Evolutionary conservation across 1,284 basidiomycete species (phyloP), one percentile per base, ranked within the genome.

Genomic region (Cryptococcus maquisensis): DNA sequence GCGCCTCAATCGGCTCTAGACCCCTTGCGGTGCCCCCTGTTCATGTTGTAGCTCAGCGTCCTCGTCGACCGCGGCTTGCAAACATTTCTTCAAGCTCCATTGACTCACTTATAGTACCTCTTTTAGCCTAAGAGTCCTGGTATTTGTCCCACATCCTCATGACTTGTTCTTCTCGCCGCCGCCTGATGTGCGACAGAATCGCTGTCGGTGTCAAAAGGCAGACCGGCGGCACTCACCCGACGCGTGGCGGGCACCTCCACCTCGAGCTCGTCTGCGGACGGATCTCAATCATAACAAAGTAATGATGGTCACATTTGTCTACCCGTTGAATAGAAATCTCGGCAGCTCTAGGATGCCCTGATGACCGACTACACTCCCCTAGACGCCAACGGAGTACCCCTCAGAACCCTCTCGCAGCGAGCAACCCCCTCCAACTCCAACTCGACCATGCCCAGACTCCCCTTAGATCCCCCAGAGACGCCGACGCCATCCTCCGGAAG

Each of bases 381-480:
- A 6, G 28, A 7, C 28, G 28, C 28, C 1, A 32, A 32, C 28
- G 28, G 28, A 32, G 28, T 32, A 12, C 61, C 61, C 23, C 56
- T 63, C 12, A 51, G 51, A 20, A 63, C 54, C 26, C 54, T 63
- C 7, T 59, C 56, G 12, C 59, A 63, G n/a, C 53, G 61, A n/a
- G 24, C 52, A 12, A 39, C 21, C 38, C 60, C 57, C 7, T 26
- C 28, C n/a, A n/a, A n/a, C n/a, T n/a, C n/a, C n/a, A n/a, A n/a
- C 28, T 32, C 28, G 28, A 10, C 54, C 23, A 18, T 20, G 40
- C 40, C 23, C 18, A 15, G 18, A 16, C 18, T 18, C 40, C 40
- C 18, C n/a, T 10, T 12, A 18, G 18, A 20, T 42, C n/a, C n/a
- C 10, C 28, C 36, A 4, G 47, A 48, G 15, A 13, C 23, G 18